phyloP scores from a whole-genome alignment of 495 filamentous ascomycete species.

The Talaromyces stipitatus region DNA sequence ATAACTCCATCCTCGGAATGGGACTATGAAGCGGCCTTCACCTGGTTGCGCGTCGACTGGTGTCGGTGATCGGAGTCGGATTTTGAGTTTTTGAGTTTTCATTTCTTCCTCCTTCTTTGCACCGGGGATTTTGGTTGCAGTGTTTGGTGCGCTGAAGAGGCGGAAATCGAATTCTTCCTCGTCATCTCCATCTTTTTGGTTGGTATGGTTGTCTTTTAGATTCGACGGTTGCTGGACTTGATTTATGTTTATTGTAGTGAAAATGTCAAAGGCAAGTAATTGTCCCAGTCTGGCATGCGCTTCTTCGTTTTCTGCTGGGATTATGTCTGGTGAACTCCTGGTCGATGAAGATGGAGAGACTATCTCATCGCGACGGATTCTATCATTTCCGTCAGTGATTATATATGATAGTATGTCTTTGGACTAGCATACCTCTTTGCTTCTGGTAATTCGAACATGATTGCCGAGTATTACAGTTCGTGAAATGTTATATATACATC shows the following conservation, averaged over 20 bases:
- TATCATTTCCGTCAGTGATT: constrained; percentile 11
- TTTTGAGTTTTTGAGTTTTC: constrained; percentile 31
- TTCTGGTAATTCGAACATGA: constrained; percentile 35
- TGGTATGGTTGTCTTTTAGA: not conserved
- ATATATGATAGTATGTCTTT: not conserved
- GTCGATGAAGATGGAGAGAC: constrained; percentile 25
- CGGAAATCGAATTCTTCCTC: constrained; percentile 43
- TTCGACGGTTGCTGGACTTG: constrained; percentile 2
- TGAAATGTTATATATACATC: too few relatives aligned
- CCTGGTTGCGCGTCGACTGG: constrained; percentile 17
- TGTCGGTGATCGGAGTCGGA: constrained; percentile 34
- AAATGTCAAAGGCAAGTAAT: constrained; percentile 29
- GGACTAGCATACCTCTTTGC: constrained; percentile 30
- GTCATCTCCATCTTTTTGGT: constrained; percentile 16
- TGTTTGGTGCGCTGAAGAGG: constrained; percentile 30
- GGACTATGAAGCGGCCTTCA: constrained; percentile 34
- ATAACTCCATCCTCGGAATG: constrained; percentile 38
- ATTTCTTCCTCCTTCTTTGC: not conserved
- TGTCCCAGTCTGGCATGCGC: constrained; percentile 31
- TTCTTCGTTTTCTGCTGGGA: constrained; percentile 18
- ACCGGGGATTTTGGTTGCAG: not conserved
- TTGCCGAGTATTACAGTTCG: not conserved
- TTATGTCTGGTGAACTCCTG: constrained; percentile 25
- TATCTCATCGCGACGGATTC: constrained; percentile 37
- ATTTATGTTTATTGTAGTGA: constrained; percentile 6